Conservation (phyloP, 2,329 filamentous ascomycete genomes). For the Orbilia oligospora region DNA sequence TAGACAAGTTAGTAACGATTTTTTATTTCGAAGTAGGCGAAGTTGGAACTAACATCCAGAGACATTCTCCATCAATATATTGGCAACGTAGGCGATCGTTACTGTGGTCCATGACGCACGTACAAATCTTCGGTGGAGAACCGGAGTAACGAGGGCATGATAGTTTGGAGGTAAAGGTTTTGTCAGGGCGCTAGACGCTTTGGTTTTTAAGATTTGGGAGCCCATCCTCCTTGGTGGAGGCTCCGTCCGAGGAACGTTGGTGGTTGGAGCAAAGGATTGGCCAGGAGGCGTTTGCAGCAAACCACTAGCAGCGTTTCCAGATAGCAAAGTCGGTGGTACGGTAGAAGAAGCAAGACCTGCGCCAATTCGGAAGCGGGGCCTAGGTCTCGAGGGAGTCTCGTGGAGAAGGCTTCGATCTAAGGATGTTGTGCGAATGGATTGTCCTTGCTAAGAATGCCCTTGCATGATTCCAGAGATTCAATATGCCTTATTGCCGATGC, state of each 20-base stretch:
- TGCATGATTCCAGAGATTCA: conserved; percentile 33
- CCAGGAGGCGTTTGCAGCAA: not conserved
- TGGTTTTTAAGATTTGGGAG: conserved; percentile 55
- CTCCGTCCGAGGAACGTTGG: not conserved
- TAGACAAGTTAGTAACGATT: conserved; percentile 32
- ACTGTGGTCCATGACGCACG: conserved; percentile 62
- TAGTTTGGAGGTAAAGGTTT: conserved; percentile 63
- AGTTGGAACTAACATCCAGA: conserved; percentile 61
- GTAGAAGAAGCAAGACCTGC: not conserved
- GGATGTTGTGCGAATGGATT: conserved; percentile 22
- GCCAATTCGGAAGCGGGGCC: conserved; percentile 17
- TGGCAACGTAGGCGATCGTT: conserved; percentile 62
- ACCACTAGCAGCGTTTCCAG: not conserved
- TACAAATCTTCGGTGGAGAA: conserved; percentile 63
- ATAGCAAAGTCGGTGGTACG: conserved; percentile 5
- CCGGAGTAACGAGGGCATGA: conserved; percentile 63
- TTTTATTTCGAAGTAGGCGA: conserved; percentile 4
- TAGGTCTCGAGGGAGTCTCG: conserved; percentile 7
- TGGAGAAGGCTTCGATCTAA: not conserved
- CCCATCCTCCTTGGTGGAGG: conserved; percentile 31
- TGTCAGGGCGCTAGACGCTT: conserved; percentile 55
- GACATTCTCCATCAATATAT: conserved; percentile 63
- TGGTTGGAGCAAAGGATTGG: not conserved
- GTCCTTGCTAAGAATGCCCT: conserved; percentile 31
- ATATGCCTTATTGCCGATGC: conserved; percentile 9